A percentile compares a stretch with the other conserved stretches of the same genome.
These are phyloP conservation scores for Striga hermonthica DNA, from an alignment of 305 asterid genomes.

Conservation along the genomic window DNA sequence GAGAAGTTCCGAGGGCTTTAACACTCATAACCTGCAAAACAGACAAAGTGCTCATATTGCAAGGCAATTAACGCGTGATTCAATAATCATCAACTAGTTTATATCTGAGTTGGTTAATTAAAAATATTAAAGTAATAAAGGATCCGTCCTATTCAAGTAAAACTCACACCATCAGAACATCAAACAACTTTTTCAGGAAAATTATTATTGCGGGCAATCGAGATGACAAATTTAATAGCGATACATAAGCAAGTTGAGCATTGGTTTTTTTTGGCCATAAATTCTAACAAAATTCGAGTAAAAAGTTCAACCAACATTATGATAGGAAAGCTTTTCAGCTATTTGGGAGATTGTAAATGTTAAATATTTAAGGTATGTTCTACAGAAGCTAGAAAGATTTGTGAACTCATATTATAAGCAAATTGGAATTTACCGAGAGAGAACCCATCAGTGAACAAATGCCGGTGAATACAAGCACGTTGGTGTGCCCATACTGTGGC, in stretches of 20 bases:
- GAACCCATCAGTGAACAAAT: constrained; percentile 91
- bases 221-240: no score
- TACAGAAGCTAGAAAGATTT: constrained; percentile 21
- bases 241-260: no score
- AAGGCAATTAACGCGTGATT: constrained; percentile 14
- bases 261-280: no score
- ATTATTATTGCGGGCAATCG: no score
- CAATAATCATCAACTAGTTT: not conserved
- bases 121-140: not conserved
- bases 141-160: not conserved
- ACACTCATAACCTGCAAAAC: constrained; percentile 78
- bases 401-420: constrained; percentile 22
- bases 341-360: no score
- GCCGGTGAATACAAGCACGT: constrained; percentile 75
- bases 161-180: no score
- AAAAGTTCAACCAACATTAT: no score
- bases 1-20: constrained; percentile 82
- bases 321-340: no score
- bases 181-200: no score
- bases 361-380: not conserved
- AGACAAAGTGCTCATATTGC: constrained; percentile 20
- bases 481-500: constrained; percentile 69
- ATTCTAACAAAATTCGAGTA: no score
- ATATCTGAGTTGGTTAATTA: constrained; percentile 2
- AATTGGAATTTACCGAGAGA: constrained; percentile 67